Percentiles rank a stretch among this genome's conserved stretches.
Conservation (phyloP, 2,329 filamentous ascomycete genomes). For the Xylaria sp. region DNA sequence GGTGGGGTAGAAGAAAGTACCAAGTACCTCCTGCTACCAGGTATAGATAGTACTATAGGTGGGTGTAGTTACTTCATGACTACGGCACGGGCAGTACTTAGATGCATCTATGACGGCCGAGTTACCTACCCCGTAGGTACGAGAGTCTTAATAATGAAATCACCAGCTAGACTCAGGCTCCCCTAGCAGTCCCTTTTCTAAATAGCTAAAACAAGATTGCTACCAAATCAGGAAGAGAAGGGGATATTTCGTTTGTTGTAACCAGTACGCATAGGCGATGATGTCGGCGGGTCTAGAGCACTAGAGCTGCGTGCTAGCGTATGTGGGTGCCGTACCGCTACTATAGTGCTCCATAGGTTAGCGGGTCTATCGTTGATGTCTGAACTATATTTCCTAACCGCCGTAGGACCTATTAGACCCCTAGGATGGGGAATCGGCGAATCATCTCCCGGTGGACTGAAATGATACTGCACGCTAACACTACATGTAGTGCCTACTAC, state of each 20-base stretch:
- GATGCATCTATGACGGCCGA: slow-evolving; percentile 23
- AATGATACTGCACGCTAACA: background rate
- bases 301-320: too few species aligned
- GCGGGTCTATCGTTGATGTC: too few species aligned
- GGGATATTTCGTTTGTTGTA: slow-evolving; percentile 2
- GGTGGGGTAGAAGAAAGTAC: slow-evolving; percentile 20
- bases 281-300: background rate
- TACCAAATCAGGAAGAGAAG: background rate
- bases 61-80: slow-evolving; percentile 12
- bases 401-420: too few species aligned
- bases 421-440: background rate
- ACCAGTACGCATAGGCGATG: too few species aligned
- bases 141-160: background rate
- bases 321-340: too few species aligned
- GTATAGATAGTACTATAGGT: slow-evolving; percentile 23
- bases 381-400: too few species aligned
- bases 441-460: background rate
- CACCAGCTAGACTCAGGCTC: background rate
- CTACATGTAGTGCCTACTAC: background rate
- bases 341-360: background rate
- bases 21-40: background rate
- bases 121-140: background rate
- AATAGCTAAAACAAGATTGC: background rate
- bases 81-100: too few species aligned
- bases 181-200: background rate